A percentile compares a stretch with the other conserved stretches of the same genome.
These are phyloP conservation scores for Solanum dulcamara DNA, from an alignment of 257 asterid genomes.

Conservation along the genomic window DNA sequence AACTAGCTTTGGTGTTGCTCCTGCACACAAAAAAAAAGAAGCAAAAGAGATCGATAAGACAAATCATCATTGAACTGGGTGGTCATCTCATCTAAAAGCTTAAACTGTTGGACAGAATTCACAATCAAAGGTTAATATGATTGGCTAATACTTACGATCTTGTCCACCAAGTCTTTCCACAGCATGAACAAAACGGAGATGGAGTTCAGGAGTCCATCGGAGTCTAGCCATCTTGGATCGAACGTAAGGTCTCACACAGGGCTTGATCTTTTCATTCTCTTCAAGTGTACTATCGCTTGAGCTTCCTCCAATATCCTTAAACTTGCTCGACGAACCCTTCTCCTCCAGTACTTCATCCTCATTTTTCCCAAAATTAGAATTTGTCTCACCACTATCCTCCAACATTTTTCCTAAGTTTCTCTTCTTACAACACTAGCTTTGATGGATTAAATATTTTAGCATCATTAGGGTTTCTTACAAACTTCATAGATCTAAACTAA, in stretches of 20 bases:
- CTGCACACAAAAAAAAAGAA: conserved; percentile 29
- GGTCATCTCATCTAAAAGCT: neutral
- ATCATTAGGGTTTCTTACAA: neutral
- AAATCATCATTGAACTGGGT: neutral
- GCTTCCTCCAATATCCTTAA: conserved; percentile 61
- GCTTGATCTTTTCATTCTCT: conserved; percentile 33
- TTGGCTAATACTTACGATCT: conserved; percentile 41
- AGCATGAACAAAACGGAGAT: conserved; percentile 56
- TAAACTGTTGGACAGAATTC: neutral
- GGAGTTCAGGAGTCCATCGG: conserved; percentile 89
- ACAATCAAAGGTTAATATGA: neutral
- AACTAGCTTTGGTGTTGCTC: conserved; percentile 80
- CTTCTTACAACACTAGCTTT: neutral
- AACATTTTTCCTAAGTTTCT: neutral
- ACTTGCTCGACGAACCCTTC: conserved; percentile 8
- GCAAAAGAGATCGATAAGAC: neutral
- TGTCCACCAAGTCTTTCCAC: conserved; percentile 89
- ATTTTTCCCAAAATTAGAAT: conserved; percentile 12
- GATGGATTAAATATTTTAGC: neutral
- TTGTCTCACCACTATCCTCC: conserved; percentile 39
- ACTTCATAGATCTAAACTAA: neutral
- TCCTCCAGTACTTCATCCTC: conserved; percentile 31
- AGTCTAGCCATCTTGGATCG: conserved; percentile 86
- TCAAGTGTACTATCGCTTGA: conserved; percentile 73
- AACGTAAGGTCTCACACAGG: conserved; percentile 61